These are phyloP conservation scores for Zygoascus biomembranicola DNA, from an alignment of 805 yeast species.

Conservation along the genomic window DNA sequence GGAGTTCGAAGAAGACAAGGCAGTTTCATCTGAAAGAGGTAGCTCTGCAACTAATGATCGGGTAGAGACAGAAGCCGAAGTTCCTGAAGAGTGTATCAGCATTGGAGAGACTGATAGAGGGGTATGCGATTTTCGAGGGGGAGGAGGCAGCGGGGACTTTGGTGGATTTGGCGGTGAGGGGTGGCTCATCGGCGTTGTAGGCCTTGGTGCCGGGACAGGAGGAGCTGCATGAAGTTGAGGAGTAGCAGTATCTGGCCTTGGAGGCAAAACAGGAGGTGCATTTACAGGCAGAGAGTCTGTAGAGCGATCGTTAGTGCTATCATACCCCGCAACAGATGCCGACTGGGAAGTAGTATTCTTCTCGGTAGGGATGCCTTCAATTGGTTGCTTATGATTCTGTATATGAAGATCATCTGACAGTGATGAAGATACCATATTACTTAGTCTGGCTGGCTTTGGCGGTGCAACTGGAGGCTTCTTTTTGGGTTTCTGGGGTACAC, in stretches of 20 bases:
- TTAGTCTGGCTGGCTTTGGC: conserved; percentile 15
- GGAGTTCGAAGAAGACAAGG: not conserved
- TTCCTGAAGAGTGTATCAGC: not conserved
- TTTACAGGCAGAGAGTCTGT: not conserved
- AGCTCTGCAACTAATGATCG: not conserved
- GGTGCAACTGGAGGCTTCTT: conserved; percentile 8
- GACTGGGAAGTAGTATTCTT: too few species aligned
- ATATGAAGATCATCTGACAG: not conserved
- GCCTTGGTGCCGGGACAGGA: not conserved
- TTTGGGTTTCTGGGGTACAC: not conserved
- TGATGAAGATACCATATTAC: not conserved
- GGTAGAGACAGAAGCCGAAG: not conserved
- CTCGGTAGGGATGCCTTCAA: not conserved
- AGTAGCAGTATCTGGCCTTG: conserved; percentile 1
- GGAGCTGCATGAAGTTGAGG: not conserved
- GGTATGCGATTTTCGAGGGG: not conserved
- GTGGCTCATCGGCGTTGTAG: not conserved
- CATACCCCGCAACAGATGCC: too few species aligned
- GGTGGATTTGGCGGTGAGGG: not conserved
- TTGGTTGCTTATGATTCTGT: not conserved
- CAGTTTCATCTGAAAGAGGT: not conserved
- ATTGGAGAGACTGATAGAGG: not conserved
- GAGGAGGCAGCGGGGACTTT: not conserved
- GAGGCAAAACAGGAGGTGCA: conserved; percentile 3
- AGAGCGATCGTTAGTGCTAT: too few species aligned